Evolutionary conservation across 305 asterid genomes (phyloP).

Genomic region (Fraxinus sp.): DNA sequence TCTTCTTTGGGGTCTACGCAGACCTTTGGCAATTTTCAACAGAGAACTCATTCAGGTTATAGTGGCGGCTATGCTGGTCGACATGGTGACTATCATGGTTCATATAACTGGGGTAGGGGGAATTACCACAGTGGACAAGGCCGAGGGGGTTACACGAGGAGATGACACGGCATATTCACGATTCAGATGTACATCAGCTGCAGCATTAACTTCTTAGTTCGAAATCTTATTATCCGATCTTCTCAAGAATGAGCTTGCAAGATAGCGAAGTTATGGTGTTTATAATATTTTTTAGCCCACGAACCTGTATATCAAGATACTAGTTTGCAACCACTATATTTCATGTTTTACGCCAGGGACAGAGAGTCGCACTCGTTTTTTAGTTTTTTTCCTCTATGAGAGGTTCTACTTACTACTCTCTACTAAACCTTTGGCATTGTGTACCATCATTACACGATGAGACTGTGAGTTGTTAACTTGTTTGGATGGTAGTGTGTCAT

Average conservation of each 20-base stretch:
- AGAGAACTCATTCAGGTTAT: conserved; percentile 43
- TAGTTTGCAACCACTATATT: conserved; percentile 5
- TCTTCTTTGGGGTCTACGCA: conserved; percentile 20
- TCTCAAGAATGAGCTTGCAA: conserved; percentile 6
- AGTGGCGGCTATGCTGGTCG: conserved; percentile 53
- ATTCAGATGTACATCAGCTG: conserved; percentile 16
- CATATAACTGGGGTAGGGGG: conserved; percentile 56
- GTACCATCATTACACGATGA: not conserved
- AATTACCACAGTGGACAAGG: conserved; percentile 46
- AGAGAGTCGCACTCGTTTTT: not conserved
- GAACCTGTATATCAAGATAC: conserved; percentile 33
- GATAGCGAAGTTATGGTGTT: conserved; percentile 30
- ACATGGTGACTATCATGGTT: conserved; percentile 41
- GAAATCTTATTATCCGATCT: not conserved
- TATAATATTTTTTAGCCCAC: conserved; percentile 39
- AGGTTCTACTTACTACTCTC: not conserved
- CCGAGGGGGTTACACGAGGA: conserved; percentile 47
- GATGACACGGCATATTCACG: conserved; percentile 20
- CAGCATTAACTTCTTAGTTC: not conserved
- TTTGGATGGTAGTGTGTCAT: not conserved
- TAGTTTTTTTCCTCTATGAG: not conserved
- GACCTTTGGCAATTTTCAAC: conserved; percentile 62
- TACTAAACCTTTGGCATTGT: conserved; percentile 12
- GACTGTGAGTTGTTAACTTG: not conserved
- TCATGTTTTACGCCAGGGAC: not conserved